Evolutionary conservation across 1,284 basidiomycete genomes (phyloP).

Genomic region (Puccinia polysora): DNA sequence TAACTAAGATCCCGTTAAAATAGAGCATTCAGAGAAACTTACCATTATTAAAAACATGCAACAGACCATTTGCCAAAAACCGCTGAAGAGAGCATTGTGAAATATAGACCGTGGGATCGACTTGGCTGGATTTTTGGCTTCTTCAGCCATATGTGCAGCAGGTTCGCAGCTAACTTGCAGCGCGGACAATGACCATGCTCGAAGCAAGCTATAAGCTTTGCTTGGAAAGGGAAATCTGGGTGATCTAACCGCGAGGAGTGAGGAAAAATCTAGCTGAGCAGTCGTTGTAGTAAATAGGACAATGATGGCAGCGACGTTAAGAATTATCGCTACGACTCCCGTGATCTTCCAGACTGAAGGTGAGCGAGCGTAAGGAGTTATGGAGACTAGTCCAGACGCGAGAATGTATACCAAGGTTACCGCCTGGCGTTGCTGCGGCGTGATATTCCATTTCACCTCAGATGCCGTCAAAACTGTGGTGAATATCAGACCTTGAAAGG

Average conservation of each 20-base stretch:
- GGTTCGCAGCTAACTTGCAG: slow-evolving; percentile 4
- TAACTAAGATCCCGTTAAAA: background rate
- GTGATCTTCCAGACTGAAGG: slow-evolving; percentile 33
- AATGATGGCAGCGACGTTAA: slow-evolving; percentile 20
- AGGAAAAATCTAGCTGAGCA: slow-evolving; percentile 9
- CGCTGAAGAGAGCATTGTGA: background rate
- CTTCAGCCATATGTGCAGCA: slow-evolving; percentile 39
- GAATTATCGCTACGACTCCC: background rate
- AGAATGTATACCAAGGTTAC: too few relatives aligned
- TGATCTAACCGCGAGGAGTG: background rate
- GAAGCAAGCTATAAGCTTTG: slow-evolving; percentile 6
- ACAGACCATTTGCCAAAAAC: background rate
- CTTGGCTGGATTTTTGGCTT: slow-evolving; percentile 15
- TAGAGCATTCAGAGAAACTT: background rate
- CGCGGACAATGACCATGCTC: background rate
- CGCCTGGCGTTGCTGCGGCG: too few relatives aligned
- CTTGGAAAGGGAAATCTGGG: background rate
- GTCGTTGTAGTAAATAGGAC: slow-evolving; percentile 12
- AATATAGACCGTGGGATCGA: slow-evolving; percentile 25
- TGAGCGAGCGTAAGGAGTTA: slow-evolving; percentile 6
- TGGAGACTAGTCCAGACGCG: background rate
- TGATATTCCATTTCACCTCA: slow-evolving; percentile 13
- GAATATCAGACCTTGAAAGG: background rate
- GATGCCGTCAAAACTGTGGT: slow-evolving; percentile 16
- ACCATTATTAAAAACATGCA: slow-evolving; percentile 25